Base-by-base conservation (phyloP, 257 asterid genomes). In the Hygrophila difformis region DNA sequence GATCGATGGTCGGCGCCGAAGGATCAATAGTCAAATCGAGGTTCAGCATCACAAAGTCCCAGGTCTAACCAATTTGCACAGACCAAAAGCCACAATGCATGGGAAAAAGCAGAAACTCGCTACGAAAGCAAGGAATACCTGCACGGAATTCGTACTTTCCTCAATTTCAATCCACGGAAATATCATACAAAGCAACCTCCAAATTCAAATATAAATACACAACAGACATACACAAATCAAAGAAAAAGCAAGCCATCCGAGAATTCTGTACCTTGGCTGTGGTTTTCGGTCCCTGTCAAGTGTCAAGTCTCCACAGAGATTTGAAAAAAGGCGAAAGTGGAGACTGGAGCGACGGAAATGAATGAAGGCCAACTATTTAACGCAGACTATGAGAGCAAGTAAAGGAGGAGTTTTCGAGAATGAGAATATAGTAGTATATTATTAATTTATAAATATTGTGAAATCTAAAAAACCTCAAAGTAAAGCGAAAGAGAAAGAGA, bases 1-100 rank as follows among this genome's bases (percentile, higher is more conserved):
- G 78, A 57, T 72, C 76, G 60, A 24, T 8, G 65, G 59, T 44
- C 66, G 69, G 69, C 17, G 64, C 63, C 22, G 55, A 39, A 52
- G 67, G 67, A 62, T 64, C 71, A 44, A 55, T 49, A 12, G 65
- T 37, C 57, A 87, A 66, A 65, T 84, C 74, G 56, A 87, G 82
- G 76, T 72, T 78, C 36, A 87, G 58, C 95, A 83, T 87, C 57
- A 26, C 46, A 22, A 28, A 13, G 12, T 20, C 13, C 19, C 42
- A 61, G 45, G 43, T 26, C 53, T 15, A 21, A 44, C 44, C 45
- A 3, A 33, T 23, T 48, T 43, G 52, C 59, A 57, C 44, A 29
- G 15, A 20, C 46, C 12, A 23, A 23, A 12, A 45, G 51, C 7
- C 18, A 65, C 38, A 56, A 62, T 61, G 72, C 69, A 57, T 47